A percentile compares a stretch with the other conserved stretches of the same genome.
Evolutionary conservation across 169 alveolate species (phyloP).

Genomic region (Cryptosporidium baileyi): DNA sequence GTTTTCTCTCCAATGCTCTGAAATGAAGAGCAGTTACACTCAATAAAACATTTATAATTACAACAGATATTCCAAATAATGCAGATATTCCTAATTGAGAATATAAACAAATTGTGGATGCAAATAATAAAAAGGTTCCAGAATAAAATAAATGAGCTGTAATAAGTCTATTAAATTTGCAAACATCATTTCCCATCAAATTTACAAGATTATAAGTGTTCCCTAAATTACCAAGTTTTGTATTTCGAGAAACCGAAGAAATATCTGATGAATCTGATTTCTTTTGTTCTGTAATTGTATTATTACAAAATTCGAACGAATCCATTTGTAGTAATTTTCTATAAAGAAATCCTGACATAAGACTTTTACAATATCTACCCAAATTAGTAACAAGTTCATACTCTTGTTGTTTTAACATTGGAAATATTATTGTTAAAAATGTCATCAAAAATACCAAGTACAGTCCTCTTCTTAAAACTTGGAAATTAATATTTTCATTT

Average conservation of each 20-base stretch:
- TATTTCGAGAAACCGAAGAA: neutral
- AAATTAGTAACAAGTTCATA: conserved; percentile 34
- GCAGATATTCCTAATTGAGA: conserved; percentile 65
- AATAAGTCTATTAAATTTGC: conserved; percentile 38
- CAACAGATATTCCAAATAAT: conserved; percentile 38
- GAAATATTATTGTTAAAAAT: conserved; percentile 14
- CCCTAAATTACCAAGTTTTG: neutral
- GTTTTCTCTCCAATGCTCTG: conserved; percentile 59
- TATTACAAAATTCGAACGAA: conserved; percentile 11
- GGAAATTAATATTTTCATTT: neutral
- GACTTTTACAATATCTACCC: conserved; percentile 44
- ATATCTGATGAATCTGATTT: neutral
- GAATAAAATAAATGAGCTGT: conserved; percentile 63
- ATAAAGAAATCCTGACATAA: conserved; percentile 51
- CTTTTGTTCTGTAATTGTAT: neutral
- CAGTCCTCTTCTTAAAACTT: conserved; percentile 1
- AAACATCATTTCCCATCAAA: conserved; percentile 54
- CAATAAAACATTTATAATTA: conserved; percentile 5
- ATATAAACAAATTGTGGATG: conserved; percentile 20
- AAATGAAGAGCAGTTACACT: conserved; percentile 33
- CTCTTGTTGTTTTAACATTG: conserved; percentile 59
- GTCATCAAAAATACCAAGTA: conserved; percentile 25
- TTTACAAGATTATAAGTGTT: conserved; percentile 22
- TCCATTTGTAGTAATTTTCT: conserved; percentile 41
- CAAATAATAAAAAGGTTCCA: conserved; percentile 30